A percentile compares a stretch with the other conserved stretches of the same genome.
Conservation (phyloP, 2,329 filamentous ascomycete species). For the Curvularia hawaiiensis region DNA sequence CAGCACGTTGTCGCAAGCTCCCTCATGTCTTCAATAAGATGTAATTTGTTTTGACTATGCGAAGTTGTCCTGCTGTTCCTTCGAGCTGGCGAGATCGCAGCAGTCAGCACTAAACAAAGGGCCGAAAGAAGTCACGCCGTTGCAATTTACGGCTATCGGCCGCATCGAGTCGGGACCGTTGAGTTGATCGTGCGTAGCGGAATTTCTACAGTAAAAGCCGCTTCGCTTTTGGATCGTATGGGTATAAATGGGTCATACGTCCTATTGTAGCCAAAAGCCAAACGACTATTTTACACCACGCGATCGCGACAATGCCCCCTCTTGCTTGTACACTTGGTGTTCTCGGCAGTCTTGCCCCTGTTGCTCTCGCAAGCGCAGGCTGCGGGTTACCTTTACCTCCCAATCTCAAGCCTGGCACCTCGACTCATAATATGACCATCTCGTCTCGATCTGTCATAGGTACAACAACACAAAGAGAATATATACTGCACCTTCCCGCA, state of each 20-base stretch:
- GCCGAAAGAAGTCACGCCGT: background rate
- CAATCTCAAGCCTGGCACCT: conserved; percentile 20
- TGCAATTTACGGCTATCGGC: background rate
- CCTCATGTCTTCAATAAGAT: too few relatives aligned
- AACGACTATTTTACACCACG: background rate
- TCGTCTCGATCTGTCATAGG: conserved; percentile 23
- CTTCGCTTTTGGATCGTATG: background rate
- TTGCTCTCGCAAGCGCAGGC: conserved; percentile 19
- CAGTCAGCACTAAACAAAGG: background rate
- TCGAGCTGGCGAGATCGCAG: too few relatives aligned
- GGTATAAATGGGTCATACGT: background rate
- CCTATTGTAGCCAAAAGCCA: background rate
- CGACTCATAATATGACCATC: conserved; percentile 28
- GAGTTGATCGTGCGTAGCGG: background rate
- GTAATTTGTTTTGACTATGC: too few relatives aligned
- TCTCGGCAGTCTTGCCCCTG: background rate
- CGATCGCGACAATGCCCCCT: background rate
- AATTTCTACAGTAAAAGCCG: background rate
- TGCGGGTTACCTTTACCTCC: conserved; percentile 19
- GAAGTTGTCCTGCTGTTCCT: background rate
- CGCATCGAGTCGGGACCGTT: background rate
- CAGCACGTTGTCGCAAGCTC: background rate
- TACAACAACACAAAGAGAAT: conserved; percentile 21
- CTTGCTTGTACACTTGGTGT: background rate
- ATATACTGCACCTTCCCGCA: conserved; percentile 25